Percentiles rank a stretch among this genome's conserved stretches.
phyloP scores from a whole-genome alignment of 2,329 filamentous ascomycete species.

The Ceratocystiopsis brevicomis region DNA sequence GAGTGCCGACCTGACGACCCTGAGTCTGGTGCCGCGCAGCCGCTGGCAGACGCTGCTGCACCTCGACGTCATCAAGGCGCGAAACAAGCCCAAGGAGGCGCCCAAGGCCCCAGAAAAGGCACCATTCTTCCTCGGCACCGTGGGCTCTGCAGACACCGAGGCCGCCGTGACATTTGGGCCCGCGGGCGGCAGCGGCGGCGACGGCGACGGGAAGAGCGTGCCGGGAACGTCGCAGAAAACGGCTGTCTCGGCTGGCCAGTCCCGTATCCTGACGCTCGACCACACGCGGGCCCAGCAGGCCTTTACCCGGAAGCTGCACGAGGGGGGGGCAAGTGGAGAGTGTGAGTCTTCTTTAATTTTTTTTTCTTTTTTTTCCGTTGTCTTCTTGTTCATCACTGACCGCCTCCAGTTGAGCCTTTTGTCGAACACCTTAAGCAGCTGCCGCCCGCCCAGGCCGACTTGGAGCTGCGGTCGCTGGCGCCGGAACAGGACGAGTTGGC shows the following conservation, averaged over 20 bases:
- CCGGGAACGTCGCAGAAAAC: not conserved
- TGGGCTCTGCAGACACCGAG: slow-evolving; percentile 7
- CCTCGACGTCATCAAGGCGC: slow-evolving; percentile 76
- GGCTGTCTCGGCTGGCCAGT: slow-evolving; percentile 17
- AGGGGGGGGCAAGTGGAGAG: slow-evolving; percentile 30
- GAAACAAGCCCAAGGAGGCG: slow-evolving; percentile 84
- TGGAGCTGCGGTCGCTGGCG: slow-evolving; percentile 67
- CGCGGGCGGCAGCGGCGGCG: not conserved
- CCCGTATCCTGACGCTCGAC: slow-evolving; percentile 52
- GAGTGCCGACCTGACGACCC: slow-evolving; percentile 62
- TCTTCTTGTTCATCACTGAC: not conserved
- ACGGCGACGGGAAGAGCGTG: not conserved
- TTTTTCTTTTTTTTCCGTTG: not conserved
- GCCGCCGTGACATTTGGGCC: not conserved
- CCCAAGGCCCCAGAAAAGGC: slow-evolving; percentile 87
- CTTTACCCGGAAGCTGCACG: slow-evolving; percentile 37
- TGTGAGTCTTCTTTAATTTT: slow-evolving; percentile 28
- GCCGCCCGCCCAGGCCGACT: slow-evolving; percentile 67
- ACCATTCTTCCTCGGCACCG: slow-evolving; percentile 25
- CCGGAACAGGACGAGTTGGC: slow-evolving; percentile 45
- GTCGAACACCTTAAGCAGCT: slow-evolving; percentile 64
- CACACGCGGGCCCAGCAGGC: slow-evolving; percentile 35
- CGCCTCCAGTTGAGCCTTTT: slow-evolving; percentile 37
- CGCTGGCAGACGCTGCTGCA: slow-evolving; percentile 90
- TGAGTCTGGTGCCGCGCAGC: slow-evolving; percentile 76